Evolutionary conservation across 371 early-diverging fungal genomes (phyloP).

Genomic region (Rhizopus microsporus): DNA sequence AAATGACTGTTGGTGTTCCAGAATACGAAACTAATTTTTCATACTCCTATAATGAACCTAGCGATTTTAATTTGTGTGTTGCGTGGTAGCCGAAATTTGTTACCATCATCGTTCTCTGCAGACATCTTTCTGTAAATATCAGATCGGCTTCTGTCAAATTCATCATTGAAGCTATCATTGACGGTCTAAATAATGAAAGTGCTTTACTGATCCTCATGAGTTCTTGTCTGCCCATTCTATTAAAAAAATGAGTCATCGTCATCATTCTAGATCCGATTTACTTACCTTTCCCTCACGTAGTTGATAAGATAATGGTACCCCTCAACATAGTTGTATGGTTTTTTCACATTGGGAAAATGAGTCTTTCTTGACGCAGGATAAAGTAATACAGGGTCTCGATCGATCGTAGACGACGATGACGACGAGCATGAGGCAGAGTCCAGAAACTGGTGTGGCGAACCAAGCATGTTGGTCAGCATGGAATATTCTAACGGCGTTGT

Average conservation of each 20-base stretch:
- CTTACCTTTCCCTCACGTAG: slow-evolving; percentile 71
- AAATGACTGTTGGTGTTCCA: slow-evolving; percentile 93
- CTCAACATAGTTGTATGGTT: slow-evolving; percentile 81
- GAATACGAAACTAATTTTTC: slow-evolving; percentile 86
- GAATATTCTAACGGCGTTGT: neutral
- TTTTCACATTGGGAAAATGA: slow-evolving; percentile 55
- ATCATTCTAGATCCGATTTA: neutral
- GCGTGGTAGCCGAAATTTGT: neutral
- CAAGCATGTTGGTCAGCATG: neutral
- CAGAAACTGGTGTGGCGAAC: neutral
- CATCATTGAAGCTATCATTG: slow-evolving; percentile 89
- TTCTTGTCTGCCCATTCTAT: slow-evolving; percentile 84
- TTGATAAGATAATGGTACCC: slow-evolving; percentile 85
- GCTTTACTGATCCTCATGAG: slow-evolving; percentile 88
- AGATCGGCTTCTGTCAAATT: slow-evolving; percentile 89
- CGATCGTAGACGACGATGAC: neutral
- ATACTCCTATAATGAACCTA: slow-evolving; percentile 62
- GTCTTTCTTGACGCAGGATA: slow-evolving; percentile 30
- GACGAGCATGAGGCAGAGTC: neutral
- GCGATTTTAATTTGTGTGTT: neutral
- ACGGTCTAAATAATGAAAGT: slow-evolving; percentile 88
- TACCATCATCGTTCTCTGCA: slow-evolving; percentile 56
- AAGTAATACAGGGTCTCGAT: slow-evolving; percentile 1
- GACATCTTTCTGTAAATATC: slow-evolving; percentile 91
- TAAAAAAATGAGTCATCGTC: neutral